Base-by-base conservation (phyloP, 176 grass and related monocot species). In the Melocanna baccifera region DNA sequence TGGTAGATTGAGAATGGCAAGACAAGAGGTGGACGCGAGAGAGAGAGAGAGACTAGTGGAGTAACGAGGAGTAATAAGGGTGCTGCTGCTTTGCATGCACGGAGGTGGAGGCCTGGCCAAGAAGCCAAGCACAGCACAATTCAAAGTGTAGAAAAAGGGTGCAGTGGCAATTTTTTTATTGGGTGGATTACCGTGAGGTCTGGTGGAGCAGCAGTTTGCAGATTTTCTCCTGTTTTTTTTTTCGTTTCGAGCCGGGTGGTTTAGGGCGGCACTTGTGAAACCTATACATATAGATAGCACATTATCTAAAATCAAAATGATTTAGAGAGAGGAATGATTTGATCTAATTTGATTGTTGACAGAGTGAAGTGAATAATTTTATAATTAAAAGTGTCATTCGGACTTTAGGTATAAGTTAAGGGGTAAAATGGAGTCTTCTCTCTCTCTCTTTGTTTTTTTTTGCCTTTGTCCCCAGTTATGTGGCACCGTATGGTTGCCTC, bases 41-140 rank as follows among this genome's bases (percentile, higher is more conserved):
- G 32, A 51, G 41, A 34, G 69, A 70, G 65, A 58, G 67, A 37
- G 76, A 78, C 42, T 63, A 85, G 89, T 71, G 45, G 78, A 78
- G 78, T 73, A 86, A 86, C 78, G 81, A 10, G 73, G 10, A 93
- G 81, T 84, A 87, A 89, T 84, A 84, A 79, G 34, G 50, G 9
- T 50, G 43, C 39, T 79, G 84, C 89, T 87, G 73, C 75, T 90
- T 50, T 52, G 80, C 84, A 90, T 90, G 84, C 75, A 83, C 75
- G 84, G 68, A 86, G 88, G 73, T 78, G 88, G 84, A 77, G 30
- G 19, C 22, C 12, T 72, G 30, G 19, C 22, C 12, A 32, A 15
- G 37, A 25, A 56, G 59, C 58, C 43, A 46, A 26, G 45, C 29
- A 46, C 39, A 12, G 48, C 36, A 47, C 43, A 30, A 81, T 79